These are phyloP conservation scores for Alnus rubra DNA, from an alignment of 306 rosid species.

Conservation along the genomic window DNA sequence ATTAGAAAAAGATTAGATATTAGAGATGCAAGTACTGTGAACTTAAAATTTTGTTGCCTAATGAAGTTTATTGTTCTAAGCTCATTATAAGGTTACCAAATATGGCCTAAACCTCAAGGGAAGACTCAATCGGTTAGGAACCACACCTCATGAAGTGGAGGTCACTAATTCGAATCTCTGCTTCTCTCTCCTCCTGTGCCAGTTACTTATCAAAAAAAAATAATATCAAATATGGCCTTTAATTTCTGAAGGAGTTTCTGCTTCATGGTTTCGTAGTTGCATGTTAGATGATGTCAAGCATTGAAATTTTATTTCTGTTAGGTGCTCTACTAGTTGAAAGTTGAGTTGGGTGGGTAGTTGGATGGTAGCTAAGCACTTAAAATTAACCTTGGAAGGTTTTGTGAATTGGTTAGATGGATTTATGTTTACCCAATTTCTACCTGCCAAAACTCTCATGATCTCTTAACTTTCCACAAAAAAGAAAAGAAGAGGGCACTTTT, in stretches of 20 bases:
- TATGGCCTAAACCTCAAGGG: too few species aligned
- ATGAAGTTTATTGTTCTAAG: too few species aligned
- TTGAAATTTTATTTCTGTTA: neutral
- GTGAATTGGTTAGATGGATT: slow-evolving; percentile 5
- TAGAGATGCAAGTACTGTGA: neutral
- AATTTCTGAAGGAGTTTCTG: neutral
- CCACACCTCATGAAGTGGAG: too few species aligned
- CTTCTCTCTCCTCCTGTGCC: too few species aligned
- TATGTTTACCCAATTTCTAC: slow-evolving; percentile 12
- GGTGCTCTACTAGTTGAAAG: slow-evolving; percentile 3
- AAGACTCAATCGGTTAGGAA: too few species aligned
- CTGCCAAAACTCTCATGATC: slow-evolving; percentile 18
- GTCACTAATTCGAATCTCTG: too few species aligned
- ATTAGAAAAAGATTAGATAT: neutral
- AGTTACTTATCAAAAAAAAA: too few species aligned
- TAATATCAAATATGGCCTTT: too few species aligned
- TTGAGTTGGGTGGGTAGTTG: slow-evolving; percentile 19
- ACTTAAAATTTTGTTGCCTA: too few species aligned
- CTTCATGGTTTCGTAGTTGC: neutral
- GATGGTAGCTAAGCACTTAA: slow-evolving; percentile 15
- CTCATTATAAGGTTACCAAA: too few species aligned
- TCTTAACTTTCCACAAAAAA: neutral
- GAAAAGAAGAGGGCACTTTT: neutral
- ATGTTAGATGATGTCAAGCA: neutral
- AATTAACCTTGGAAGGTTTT: slow-evolving; percentile 8